Evolutionary conservation across 805 yeast species (phyloP).

Genomic region (Myxozyma vanderwaltii): DNA sequence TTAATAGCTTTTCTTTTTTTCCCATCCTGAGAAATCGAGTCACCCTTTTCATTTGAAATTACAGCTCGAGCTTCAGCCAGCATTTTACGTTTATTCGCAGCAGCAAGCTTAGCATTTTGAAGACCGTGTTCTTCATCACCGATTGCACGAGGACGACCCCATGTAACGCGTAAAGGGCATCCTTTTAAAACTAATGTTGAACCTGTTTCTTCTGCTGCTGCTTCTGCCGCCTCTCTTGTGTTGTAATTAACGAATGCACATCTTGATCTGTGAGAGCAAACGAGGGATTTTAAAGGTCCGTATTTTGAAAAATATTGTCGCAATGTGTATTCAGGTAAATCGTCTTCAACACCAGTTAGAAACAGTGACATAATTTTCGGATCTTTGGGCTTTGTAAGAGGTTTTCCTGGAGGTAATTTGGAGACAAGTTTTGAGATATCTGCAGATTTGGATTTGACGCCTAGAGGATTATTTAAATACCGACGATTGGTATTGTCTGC

Average conservation of each 20-base stretch:
- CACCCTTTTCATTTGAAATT: constrained; percentile 1
- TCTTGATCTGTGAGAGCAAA: constrained; percentile 58
- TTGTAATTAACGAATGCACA: constrained; percentile 66
- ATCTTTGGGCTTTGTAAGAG: constrained; percentile 46
- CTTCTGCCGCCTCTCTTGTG: constrained; percentile 56
- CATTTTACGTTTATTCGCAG: constrained; percentile 29
- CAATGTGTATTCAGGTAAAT: constrained; percentile 64
- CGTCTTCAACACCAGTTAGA: constrained; percentile 70
- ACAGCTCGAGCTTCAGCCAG: constrained; percentile 25
- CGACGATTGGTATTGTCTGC: constrained; percentile 19
- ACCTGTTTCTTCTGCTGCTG: constrained; percentile 39
- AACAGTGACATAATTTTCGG: constrained; percentile 59
- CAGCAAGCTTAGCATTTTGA: constrained; percentile 28
- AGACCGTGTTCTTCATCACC: constrained; percentile 29
- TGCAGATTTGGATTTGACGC: constrained; percentile 22
- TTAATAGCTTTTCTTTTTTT: neutral
- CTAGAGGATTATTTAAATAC: constrained; percentile 3
- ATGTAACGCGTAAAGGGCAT: constrained; percentile 34
- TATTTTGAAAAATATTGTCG: constrained; percentile 51
- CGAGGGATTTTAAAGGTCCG: constrained; percentile 54
- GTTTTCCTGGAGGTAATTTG: constrained; percentile 58
- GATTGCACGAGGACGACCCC: constrained; percentile 38
- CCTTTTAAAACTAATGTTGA: constrained; percentile 29
- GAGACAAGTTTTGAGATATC: constrained; percentile 48
- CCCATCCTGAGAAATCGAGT: no score